Base-by-base conservation (phyloP, 2,329 filamentous ascomycete genomes). In the Claviceps pazoutovae region DNA sequence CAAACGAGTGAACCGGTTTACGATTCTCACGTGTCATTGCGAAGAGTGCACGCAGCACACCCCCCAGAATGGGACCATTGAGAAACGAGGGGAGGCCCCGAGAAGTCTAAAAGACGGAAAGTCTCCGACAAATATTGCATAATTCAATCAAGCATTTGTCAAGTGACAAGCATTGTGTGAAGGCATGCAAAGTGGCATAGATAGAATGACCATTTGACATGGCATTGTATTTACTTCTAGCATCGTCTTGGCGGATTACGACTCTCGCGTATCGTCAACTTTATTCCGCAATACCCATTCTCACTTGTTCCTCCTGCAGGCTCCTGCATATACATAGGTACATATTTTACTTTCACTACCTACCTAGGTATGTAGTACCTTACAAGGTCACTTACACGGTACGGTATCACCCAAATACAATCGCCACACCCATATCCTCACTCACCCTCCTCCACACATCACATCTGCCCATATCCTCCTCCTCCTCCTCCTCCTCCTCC, bases 391-490 rank as follows among this genome's bases (percentile, higher is more conserved):
- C 41, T 3, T 5, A 42, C 41, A 42, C 21, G 21, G 11, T 16
- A n/a, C 8, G 19, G 45, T 21, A 23, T 71, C 61, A 80, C 17
- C 78, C 78, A 68, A 82, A 79, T 34, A 82, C 76, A 59, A 82
- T 74, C 48, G 70, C 77, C 19, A 80, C 70, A 2, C 76, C 78
- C 71, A 76, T 76, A 54, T 80, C 76, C 52, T 70, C 66, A 58
- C 76, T 78, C n/a, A 82, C 73, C 50, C 66, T 65, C 60, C 76
- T 71, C 78, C 78, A 81, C 42, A 79, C 59, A 54, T 78, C 75
- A 26, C 46, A 51, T 26, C 47, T 53, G 21, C 39, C 49, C 16
- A 30, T n/a, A 11, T 34, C 30, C 30, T 34, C 30, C 30, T 34
- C 30, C 9, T 34, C 30, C 30, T 30, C 26, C 8, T 30, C 26